Percentiles rank a stretch among this genome's conserved stretches.
Evolutionary conservation across 257 asterid species (phyloP).

Genomic region (Lycium barbarum): DNA sequence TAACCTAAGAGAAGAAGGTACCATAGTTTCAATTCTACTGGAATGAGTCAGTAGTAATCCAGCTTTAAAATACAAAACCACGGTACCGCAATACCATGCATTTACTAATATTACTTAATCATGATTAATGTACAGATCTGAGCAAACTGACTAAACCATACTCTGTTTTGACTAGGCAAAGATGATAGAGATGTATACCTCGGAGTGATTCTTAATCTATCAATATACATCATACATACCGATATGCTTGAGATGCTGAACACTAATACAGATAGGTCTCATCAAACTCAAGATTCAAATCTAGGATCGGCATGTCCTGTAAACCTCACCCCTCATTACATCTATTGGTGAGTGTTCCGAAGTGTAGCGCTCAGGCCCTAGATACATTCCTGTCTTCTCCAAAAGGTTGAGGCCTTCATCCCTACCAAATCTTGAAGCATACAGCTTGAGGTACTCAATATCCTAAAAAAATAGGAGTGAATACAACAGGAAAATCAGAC

Average conservation of each 20-base stretch:
- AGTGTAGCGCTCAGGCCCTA: slow-evolving; percentile 88
- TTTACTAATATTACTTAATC: slow-evolving; percentile 10
- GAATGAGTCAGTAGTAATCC: slow-evolving; percentile 5
- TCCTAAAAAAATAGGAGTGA: slow-evolving; percentile 53
- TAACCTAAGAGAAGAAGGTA: neutral
- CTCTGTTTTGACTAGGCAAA: slow-evolving; percentile 9
- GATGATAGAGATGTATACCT: slow-evolving; percentile 20
- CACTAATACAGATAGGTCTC: neutral
- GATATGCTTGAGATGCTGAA: neutral
- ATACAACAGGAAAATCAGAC: neutral
- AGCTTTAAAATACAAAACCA: neutral
- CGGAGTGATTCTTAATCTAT: neutral
- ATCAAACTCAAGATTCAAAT: slow-evolving; percentile 21
- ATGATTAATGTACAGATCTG: slow-evolving; percentile 19
- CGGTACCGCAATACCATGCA: neutral
- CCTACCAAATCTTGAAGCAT: slow-evolving; percentile 81
- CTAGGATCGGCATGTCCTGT: slow-evolving; percentile 72
- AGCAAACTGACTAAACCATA: neutral
- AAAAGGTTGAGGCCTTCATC: slow-evolving; percentile 79
- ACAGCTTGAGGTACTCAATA: slow-evolving; percentile 82
- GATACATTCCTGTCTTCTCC: slow-evolving; percentile 88
- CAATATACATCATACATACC: slow-evolving; percentile 12
- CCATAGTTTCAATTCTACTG: neutral
- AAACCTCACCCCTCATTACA: slow-evolving; percentile 88
- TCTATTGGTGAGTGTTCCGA: slow-evolving; percentile 86